Evolutionary conservation across 441 rosid species (phyloP).

Genomic region (Iberis amara): DNA sequence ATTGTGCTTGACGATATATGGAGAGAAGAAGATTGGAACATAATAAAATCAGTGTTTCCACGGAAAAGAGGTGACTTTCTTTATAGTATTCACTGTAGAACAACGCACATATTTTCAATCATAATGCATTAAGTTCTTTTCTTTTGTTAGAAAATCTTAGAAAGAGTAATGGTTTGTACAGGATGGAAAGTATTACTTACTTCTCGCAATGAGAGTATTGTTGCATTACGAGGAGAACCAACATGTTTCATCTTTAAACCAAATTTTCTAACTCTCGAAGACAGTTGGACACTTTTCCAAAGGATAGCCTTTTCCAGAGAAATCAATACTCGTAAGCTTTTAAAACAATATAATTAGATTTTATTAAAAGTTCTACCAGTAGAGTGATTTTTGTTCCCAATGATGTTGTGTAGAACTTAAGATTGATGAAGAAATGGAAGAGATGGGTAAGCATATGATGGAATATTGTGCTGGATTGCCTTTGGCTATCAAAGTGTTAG

Average conservation of each 20-base stretch:
- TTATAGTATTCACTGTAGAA: no score
- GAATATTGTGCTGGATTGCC: conserved; percentile 26
- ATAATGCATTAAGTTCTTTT: no score
- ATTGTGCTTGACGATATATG: conserved; percentile 32
- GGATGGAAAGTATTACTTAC: conserved; percentile 24
- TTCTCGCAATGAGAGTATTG: conserved; percentile 21
- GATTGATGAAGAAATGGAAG: background rate
- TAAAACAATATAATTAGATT: background rate
- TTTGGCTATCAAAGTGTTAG: conserved; percentile 23
- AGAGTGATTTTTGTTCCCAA: no score
- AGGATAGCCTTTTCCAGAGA: conserved; percentile 13
- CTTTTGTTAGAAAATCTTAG: no score
- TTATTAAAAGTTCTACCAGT: no score
- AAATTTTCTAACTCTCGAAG: background rate
- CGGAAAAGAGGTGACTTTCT: background rate
- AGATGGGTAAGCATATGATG: conserved; percentile 14
- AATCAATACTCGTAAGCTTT: background rate
- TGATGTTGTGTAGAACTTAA: background rate
- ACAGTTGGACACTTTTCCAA: conserved; percentile 26
- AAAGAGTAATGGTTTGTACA: no score
- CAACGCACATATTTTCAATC: no score
- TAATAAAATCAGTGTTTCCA: conserved; percentile 21
- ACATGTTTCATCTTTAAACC: conserved; percentile 14
- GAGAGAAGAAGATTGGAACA: conserved; percentile 22
- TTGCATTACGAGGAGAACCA: background rate